phyloP scores from a whole-genome alignment of 2,329 filamentous ascomycete genomes.

The Nemania sp. region DNA sequence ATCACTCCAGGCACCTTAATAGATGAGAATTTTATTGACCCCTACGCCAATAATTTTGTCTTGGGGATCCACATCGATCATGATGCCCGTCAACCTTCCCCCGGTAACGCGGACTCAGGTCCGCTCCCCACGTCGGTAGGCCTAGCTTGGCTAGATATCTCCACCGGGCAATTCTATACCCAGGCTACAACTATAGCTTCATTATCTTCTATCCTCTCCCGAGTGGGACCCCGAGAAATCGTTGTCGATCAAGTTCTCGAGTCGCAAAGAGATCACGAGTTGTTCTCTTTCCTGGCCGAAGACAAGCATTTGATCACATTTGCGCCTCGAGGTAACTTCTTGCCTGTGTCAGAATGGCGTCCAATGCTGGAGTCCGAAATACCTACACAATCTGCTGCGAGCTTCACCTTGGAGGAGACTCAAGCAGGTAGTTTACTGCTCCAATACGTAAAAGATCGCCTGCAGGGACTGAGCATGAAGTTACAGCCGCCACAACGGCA shows the following conservation, averaged over 20 bases:
- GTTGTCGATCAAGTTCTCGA: slow-evolving; percentile 77
- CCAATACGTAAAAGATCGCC: slow-evolving; percentile 82
- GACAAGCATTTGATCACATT: slow-evolving; percentile 83
- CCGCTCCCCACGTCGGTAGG: slow-evolving; percentile 60
- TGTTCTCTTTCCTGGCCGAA: slow-evolving; percentile 77
- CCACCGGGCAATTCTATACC: slow-evolving; percentile 93
- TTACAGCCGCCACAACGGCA: slow-evolving; percentile 85
- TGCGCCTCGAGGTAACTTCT: slow-evolving; percentile 62
- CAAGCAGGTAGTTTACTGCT: slow-evolving; percentile 83
- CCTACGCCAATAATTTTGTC: slow-evolving; percentile 92
- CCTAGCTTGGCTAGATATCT: slow-evolving; percentile 93
- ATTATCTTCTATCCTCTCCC: slow-evolving; percentile 83
- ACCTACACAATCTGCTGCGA: slow-evolving; percentile 60
- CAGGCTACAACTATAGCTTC: slow-evolving; percentile 78
- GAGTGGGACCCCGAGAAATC: slow-evolving; percentile 86
- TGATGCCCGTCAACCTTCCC: slow-evolving; percentile 42
- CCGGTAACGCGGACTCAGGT: slow-evolving; percentile 19
- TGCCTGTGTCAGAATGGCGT: slow-evolving; percentile 74
- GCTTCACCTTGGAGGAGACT: slow-evolving; percentile 77
- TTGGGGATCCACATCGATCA: slow-evolving; percentile 76
- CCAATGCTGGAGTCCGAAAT: slow-evolving; percentile 82
- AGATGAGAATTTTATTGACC: slow-evolving; percentile 97
- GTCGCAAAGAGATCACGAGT: slow-evolving; percentile 66
- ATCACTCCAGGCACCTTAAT: slow-evolving; percentile 96
- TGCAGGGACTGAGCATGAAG: slow-evolving; percentile 82